A percentile compares a stretch with the other conserved stretches of the same genome.
Conservation (phyloP, 2,329 filamentous ascomycete genomes). For the Alternaria sp. region DNA sequence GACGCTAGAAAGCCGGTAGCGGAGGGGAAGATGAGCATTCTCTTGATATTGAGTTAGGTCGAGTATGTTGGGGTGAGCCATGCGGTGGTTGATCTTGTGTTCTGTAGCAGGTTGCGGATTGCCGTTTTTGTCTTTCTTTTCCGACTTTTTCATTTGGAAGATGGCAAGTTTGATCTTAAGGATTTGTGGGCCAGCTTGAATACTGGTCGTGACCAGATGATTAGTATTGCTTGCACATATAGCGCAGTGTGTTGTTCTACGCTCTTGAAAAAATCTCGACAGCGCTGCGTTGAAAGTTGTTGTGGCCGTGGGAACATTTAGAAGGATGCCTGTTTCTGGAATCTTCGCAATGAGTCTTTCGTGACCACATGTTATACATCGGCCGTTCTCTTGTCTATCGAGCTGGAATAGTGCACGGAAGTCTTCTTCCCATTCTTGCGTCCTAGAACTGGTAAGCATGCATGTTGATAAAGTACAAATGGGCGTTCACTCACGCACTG, state of each 20-base stretch:
- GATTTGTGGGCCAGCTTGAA: neutral
- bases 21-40: neutral
- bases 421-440: neutral
- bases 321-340: neutral
- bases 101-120: neutral
- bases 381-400: neutral
- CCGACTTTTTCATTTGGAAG: neutral
- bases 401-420: neutral
- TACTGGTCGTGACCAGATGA: neutral
- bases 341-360: neutral
- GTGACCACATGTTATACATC: neutral
- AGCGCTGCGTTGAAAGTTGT: neutral
- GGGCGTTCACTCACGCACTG: neutral
- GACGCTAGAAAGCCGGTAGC: neutral
- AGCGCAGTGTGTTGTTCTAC: neutral
- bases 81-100: neutral
- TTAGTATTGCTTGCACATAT: neutral
- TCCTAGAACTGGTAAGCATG: neutral
- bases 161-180: neutral
- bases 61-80: neutral
- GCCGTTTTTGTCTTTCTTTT: neutral
- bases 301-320: neutral
- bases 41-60: neutral
- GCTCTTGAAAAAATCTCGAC: neutral
- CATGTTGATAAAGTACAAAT: neutral